Percentiles rank a stretch among this genome's conserved stretches.
phyloP scores from a whole-genome alignment of 192 early-diverging fungal species.

The Endogone sp. region DNA sequence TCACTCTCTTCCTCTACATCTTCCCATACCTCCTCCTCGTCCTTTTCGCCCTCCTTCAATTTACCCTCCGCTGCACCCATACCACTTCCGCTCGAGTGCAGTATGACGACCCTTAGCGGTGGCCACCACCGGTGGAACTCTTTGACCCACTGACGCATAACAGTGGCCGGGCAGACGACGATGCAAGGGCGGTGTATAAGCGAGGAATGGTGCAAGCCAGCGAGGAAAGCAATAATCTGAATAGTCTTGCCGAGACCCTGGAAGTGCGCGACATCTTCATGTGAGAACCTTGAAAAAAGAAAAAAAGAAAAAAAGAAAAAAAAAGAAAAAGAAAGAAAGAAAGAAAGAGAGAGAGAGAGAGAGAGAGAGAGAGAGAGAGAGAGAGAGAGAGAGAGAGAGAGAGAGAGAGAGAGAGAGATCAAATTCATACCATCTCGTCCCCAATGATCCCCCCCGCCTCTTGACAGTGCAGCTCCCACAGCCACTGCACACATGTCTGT shows the following conservation, averaged over 20 bases:
- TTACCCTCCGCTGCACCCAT: slow-evolving; percentile 31
- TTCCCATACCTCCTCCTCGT: too few relatives aligned
- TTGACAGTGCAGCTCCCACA: slow-evolving; percentile 85
- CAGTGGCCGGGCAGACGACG: slow-evolving; percentile 75
- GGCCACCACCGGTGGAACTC: slow-evolving; percentile 86
- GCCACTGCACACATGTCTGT: slow-evolving; percentile 74
- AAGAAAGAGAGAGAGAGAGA: background rate
- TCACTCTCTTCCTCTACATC: too few relatives aligned
- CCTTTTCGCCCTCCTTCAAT: background rate
- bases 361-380: too few relatives aligned
- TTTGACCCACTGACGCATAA: slow-evolving; percentile 80
- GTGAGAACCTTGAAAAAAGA: background rate
- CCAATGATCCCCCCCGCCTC: slow-evolving; percentile 88
- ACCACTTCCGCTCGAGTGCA: slow-evolving; percentile 84
- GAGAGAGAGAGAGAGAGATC: too few relatives aligned
- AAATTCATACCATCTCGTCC: slow-evolving; percentile 86
- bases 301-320: slow-evolving; percentile 4
- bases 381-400: too few relatives aligned
- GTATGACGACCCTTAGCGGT: slow-evolving; percentile 78
- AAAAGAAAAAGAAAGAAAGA: slow-evolving; percentile 12
- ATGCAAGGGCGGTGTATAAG: slow-evolving; percentile 47
- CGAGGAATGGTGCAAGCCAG: slow-evolving; percentile 69
- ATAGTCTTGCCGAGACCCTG: slow-evolving; percentile 92
- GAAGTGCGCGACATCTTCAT: slow-evolving; percentile 2
- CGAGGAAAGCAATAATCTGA: slow-evolving; percentile 83